Evolutionary conservation across 2,329 filamentous ascomycete species (phyloP), one percentile per base, ranked within the genome.

Genomic region (Aspergillus udagawae): DNA sequence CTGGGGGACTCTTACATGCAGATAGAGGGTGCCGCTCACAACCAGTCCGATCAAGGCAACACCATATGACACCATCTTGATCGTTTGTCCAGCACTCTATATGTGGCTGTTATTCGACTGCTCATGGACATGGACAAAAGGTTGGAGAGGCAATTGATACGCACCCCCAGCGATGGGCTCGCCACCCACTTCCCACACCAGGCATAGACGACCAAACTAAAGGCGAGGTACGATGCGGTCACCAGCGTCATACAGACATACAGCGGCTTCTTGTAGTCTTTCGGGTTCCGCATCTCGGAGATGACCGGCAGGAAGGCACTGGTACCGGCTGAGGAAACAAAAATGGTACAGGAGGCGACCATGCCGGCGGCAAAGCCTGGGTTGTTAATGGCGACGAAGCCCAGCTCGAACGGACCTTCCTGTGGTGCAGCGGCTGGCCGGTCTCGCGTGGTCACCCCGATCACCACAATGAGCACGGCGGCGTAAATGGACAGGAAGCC

Each of bases 241-340:
- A 85, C 82, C 54, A 86, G 68, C 20, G 70, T 75, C 83, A 85
- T 84, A 68, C 80, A 84, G n/a, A 80, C 69, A 65, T 80, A 85
- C 0, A 87, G 75, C 0, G 85, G 80, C 67, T 86, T 86, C 57
- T 78, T 79, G 68, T 82, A 87, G 62, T 86, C 82, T n/a, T 75
- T 75, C 0, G 85, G 84, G 38, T 78, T 75, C 44, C 74, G 75
- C 84, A 88, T 88, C 73, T 88, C 86, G 0, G 81, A 82, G 54
- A 87, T 87, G 57, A 88, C 82, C 3, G 84, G 83, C 1, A 88
- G 71, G 65, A 86, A 87, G 1, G 82, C 82, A 0, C 80, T 82
- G 0, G 83, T 85, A 21, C 81, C 83, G 0, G 83, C 81, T 7
- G 78, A 80, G 3, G 82, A 83, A 56, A 82, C 79, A 70, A 86